Conservation (phyloP, 176 grass and related monocot species). For the Lolium perenne region DNA sequence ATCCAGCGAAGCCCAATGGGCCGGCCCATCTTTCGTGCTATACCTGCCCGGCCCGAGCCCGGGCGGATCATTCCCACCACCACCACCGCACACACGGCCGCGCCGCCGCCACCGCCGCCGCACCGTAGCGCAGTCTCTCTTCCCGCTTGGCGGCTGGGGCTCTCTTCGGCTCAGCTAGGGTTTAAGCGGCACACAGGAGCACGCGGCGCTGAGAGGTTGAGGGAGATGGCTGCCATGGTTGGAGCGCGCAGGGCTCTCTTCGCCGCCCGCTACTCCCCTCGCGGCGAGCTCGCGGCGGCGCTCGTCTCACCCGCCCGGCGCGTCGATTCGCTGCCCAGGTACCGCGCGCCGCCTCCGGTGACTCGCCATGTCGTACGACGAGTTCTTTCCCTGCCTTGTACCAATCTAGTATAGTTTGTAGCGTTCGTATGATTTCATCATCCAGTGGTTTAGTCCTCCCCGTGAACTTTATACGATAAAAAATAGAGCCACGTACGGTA, state of each 20-base stretch:
- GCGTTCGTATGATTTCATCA: not conserved
- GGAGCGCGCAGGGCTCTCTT: constrained; percentile 58
- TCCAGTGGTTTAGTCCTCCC: constrained; percentile 3
- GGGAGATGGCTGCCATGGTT: constrained; percentile 55
- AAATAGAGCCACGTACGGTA: not conserved
- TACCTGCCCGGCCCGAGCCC: constrained; percentile 10
- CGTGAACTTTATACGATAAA: not conserved
- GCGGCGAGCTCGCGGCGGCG: constrained; percentile 28
- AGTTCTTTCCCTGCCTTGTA: not conserved
- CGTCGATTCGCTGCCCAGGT: constrained; percentile 40
- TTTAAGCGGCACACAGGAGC: constrained; percentile 38
- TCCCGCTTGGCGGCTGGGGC: not conserved
- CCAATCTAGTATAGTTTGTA: not conserved
- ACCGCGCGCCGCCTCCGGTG: not conserved
- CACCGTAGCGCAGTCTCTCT: not conserved
- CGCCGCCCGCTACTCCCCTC: constrained; percentile 45
- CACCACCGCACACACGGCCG: constrained; percentile 1
- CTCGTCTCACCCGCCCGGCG: constrained; percentile 19
- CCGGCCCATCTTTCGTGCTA: not conserved
- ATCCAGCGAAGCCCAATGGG: not conserved
- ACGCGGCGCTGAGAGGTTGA: not conserved
- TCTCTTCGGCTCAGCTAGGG: constrained; percentile 10
- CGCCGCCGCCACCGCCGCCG: constrained; percentile 4
- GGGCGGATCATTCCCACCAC: not conserved
- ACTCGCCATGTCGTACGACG: not conserved